These are phyloP conservation scores for Tuber calosporum DNA, from an alignment of 495 filamentous ascomycete genomes.

Conservation along the genomic window DNA sequence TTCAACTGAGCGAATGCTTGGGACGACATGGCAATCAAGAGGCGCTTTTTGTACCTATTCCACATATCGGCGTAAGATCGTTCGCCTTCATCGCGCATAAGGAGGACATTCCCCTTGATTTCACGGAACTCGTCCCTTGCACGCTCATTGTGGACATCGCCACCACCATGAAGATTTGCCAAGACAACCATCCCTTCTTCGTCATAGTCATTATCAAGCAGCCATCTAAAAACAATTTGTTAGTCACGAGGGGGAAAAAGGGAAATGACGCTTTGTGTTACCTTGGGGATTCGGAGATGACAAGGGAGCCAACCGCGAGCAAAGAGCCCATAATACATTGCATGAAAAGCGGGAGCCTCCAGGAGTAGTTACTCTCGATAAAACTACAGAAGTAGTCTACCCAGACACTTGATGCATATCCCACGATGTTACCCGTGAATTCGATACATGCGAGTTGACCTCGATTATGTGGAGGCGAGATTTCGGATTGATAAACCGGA, in stretches of 20 bases:
- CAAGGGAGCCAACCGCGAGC: slow-evolving; percentile 72
- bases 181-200: slow-evolving; percentile 98
- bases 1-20: slow-evolving; percentile 93
- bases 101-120: slow-evolving; percentile 94
- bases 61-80: slow-evolving; percentile 93
- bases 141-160: slow-evolving; percentile 84
- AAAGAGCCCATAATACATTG: slow-evolving; percentile 90
- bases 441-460: slow-evolving; percentile 96
- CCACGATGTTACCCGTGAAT: slow-evolving; percentile 92
- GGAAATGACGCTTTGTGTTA: slow-evolving; percentile 45
- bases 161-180: slow-evolving; percentile 91
- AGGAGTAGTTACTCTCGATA: slow-evolving; percentile 76
- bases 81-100: slow-evolving; percentile 90
- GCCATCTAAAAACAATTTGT: slow-evolving; percentile 58
- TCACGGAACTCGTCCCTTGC: slow-evolving; percentile 92
- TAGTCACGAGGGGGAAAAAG: slow-evolving; percentile 7
- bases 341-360: slow-evolving; percentile 84
- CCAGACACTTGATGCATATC: slow-evolving; percentile 95
- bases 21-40: slow-evolving; percentile 98
- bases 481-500: slow-evolving; percentile 96
- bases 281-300: slow-evolving; percentile 96
- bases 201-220: slow-evolving; percentile 94
- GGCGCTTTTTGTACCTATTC: slow-evolving; percentile 77
- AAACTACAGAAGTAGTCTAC: slow-evolving; percentile 95
- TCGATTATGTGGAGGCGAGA: slow-evolving; percentile 90